Evolutionary conservation across 805 yeast genomes (phyloP).

Genomic region (Saturnispora serradocipensis): DNA sequence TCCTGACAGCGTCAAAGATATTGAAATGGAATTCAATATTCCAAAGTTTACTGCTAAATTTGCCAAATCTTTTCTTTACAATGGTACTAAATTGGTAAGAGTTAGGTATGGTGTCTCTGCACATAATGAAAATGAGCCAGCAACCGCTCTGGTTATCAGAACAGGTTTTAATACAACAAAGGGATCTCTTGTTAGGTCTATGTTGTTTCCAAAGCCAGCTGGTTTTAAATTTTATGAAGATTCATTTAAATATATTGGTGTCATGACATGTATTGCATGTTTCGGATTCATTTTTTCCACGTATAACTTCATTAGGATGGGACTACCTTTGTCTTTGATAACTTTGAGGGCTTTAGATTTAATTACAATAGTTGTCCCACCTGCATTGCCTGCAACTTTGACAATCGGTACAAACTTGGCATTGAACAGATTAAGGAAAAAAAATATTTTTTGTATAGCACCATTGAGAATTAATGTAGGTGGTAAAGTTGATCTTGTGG

Average conservation of each 20-base stretch:
- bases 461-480: constrained; percentile 96
- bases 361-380: constrained; percentile 95
- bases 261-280: constrained; percentile 79
- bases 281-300: constrained; percentile 82
- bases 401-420: constrained; percentile 97
- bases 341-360: constrained; percentile 85
- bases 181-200: constrained; percentile 87
- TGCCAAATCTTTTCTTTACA: constrained; percentile 68
- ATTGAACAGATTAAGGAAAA: constrained; percentile 57
- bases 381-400: constrained; percentile 94
- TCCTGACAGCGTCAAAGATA: constrained; percentile 46
- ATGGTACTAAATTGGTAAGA: constrained; percentile 83
- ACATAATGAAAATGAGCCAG: constrained; percentile 66
- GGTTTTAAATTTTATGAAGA: constrained; percentile 91
- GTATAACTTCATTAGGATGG: constrained; percentile 68
- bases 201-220: constrained; percentile 92
- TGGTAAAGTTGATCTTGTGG: constrained; percentile 81
- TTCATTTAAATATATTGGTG: constrained; percentile 92
- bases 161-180: constrained; percentile 95
- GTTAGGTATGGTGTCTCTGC: constrained; percentile 52
- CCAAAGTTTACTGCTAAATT: constrained; percentile 54
- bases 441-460: constrained; percentile 76
- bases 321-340: constrained; percentile 60
- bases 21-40: constrained; percentile 47
- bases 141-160: constrained; percentile 76